A percentile compares a stretch with the other conserved stretches of the same genome.
Evolutionary conservation across 192 early-diverging fungal species (phyloP).

Genomic region (Linnemannia elongata): DNA sequence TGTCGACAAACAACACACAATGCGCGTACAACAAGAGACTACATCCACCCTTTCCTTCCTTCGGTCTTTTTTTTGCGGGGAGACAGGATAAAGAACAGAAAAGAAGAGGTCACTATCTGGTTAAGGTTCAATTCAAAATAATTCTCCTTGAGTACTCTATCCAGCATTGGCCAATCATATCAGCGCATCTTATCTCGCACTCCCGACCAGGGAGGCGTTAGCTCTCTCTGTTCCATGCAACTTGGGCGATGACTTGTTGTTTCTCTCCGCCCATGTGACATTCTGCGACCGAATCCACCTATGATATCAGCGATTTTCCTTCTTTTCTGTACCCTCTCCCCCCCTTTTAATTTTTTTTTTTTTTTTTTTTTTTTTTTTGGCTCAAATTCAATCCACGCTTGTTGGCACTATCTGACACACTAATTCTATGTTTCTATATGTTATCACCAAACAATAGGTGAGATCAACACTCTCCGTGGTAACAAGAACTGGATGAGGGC

Average conservation of each 20-base stretch:
- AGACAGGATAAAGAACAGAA: not conserved
- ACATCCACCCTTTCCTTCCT: not conserved
- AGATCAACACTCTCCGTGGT: conserved; percentile 98
- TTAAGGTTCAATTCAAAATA: conserved; percentile 49
- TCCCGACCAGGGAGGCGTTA: conserved; percentile 13
- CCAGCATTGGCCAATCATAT: conserved; percentile 32
- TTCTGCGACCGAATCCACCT: conserved; percentile 12
- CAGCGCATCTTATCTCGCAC: conserved; percentile 49
- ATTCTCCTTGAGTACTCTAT: conserved; percentile 39
- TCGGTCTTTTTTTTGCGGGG: conserved; percentile 2
- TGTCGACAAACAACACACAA: not conserved
- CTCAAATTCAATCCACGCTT: not conserved
- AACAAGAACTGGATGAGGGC: conserved; percentile 99
- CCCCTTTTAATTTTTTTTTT: not conserved
- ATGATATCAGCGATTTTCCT: conserved; percentile 28
- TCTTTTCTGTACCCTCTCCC: too few species aligned
- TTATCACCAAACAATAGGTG: conserved; percentile 66
- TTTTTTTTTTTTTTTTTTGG: too few species aligned
- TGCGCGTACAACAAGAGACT: conserved; percentile 1
- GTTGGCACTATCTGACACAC: not conserved
- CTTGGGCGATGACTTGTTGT: not conserved
- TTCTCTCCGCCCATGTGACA: conserved; percentile 48
- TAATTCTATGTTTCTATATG: not conserved
- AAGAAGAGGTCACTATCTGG: not conserved
- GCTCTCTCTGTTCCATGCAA: conserved; percentile 7